These are phyloP conservation scores for Bruguiera gymnorhiza DNA, from an alignment of 345 rosid genomes.

Conservation along the genomic window DNA sequence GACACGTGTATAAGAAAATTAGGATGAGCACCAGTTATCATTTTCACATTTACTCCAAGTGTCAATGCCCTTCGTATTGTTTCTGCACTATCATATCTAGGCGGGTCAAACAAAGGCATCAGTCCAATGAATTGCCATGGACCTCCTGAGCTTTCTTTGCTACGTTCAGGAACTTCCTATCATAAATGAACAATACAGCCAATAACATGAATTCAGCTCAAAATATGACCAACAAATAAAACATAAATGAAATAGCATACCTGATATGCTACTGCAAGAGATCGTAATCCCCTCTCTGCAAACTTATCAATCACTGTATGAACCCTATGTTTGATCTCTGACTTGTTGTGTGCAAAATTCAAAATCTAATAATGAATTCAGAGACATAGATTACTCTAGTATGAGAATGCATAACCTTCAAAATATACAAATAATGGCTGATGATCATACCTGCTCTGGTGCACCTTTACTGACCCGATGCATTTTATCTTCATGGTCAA, in stretches of 20 bases:
- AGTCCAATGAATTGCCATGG: slow-evolving; percentile 60
- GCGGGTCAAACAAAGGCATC: slow-evolving; percentile 33
- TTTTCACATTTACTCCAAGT: slow-evolving; percentile 47
- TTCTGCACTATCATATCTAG: slow-evolving; percentile 65
- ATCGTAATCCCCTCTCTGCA: slow-evolving; percentile 57
- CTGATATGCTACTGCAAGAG: slow-evolving; percentile 69
- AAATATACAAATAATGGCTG: slow-evolving; percentile 7
- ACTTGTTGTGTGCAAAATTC: slow-evolving; percentile 40
- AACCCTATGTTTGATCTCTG: slow-evolving; percentile 56
- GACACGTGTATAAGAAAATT: no score
- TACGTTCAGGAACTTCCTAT: slow-evolving; percentile 68
- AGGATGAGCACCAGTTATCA: no score
- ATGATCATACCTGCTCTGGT: slow-evolving; percentile 37
- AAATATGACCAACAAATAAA: slow-evolving; percentile 2
- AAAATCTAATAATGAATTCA: slow-evolving; percentile 37
- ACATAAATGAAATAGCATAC: slow-evolving; percentile 17
- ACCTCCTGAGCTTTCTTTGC: slow-evolving; percentile 49
- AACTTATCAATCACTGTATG: slow-evolving; percentile 55
- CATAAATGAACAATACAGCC: slow-evolving; percentile 6
- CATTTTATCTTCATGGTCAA: slow-evolving; percentile 46
- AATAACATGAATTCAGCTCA: neutral
- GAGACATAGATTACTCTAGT: slow-evolving; percentile 9
- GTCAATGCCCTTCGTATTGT: slow-evolving; percentile 56
- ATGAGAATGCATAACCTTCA: slow-evolving; percentile 1
- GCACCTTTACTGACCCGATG: slow-evolving; percentile 72